Evolutionary conservation across 2,329 filamentous ascomycete genomes (phyloP).

Genomic region (Thelonectria blattea): DNA sequence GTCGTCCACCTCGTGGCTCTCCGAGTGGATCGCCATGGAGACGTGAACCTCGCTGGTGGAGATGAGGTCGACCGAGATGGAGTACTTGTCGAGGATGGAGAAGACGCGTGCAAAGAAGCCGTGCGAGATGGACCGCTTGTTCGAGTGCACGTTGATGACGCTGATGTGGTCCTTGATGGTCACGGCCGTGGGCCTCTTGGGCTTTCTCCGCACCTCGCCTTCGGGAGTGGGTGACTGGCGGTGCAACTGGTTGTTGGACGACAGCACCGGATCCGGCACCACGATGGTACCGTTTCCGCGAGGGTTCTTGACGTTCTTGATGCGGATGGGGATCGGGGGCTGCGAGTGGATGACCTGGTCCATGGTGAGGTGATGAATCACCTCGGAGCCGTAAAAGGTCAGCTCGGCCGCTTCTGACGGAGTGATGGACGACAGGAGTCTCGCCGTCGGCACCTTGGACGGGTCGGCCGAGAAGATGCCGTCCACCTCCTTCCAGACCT

Average conservation of each 20-base stretch:
- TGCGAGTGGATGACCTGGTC: conserved; percentile 88
- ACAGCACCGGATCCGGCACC: conserved; percentile 71
- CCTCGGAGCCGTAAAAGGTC: conserved; percentile 93
- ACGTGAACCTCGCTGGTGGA: conserved; percentile 97
- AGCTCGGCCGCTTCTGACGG: conserved; percentile 94
- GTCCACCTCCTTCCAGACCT: conserved; percentile 99
- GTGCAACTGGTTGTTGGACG: conserved; percentile 64
- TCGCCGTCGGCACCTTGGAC: conserved; percentile 90
- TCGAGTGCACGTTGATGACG: conserved; percentile 97
- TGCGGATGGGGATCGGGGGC: conserved; percentile 81
- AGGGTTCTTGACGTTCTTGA: conserved; percentile 92
- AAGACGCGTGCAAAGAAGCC: conserved; percentile 97
- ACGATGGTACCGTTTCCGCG: conserved; percentile 80
- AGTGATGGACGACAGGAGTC: conserved; percentile 85
- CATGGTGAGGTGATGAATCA: conserved; percentile 99
- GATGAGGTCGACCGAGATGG: conserved; percentile 93
- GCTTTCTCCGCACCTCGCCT: conserved; percentile 53
- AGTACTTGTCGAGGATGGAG: conserved; percentile 83
- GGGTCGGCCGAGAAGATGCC: conserved; percentile 88
- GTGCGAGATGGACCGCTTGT: conserved; percentile 94
- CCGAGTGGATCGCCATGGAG: conserved; percentile 92
- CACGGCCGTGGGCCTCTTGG: conserved; percentile 83
- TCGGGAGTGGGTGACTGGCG: conserved; percentile 52
- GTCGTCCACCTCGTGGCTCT: conserved; percentile 66
- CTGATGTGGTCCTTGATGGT: conserved; percentile 98